Base-by-base conservation (phyloP, 163 green algal genomes). In the Trebouxiophyceae sp. region DNA sequence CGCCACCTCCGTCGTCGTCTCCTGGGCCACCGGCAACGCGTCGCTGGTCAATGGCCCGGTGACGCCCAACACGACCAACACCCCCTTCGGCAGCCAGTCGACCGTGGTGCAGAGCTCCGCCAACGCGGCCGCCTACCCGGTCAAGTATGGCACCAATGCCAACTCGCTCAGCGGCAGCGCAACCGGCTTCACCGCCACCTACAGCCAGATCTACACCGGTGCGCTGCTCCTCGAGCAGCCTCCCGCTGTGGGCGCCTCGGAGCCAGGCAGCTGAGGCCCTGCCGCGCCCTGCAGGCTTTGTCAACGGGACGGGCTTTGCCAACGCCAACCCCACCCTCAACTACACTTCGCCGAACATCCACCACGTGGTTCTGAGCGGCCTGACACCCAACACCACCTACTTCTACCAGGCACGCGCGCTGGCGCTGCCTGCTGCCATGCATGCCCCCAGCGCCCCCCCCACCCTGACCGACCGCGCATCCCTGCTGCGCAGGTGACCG, bases 321-420 rank as follows among this genome's bases (percentile, higher is more conserved):
- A 68, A 68, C 29, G 46, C 54, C 24, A 63, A 69, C 33, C 63
- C 63, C 2, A 58, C 26, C 55, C 29, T 30, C 33, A 77, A 69
- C 56, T 84, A 84, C 70, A 34, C 69, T 3, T 81, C 73, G 20
- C 67, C 70, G 3, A 45, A 65, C 30, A 73, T 84, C 57, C 65
- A 73, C 67, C 74, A 80, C 29, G 68, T 76, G 33, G 45, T 79
- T 16, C 44, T 81, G 4, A 23, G 26, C 5, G 34, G 60, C 32
- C 64, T 82, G 54, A 24, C 33, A 24, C 72, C 72, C 50, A 54
- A 50, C 30, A 76, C 65, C 5, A 65, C 27, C 27, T 80, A 76
- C 61, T 60, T 24, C 57, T 74, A 76, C 66, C 55, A 24, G 59
- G 33, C 4, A 39, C 16, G 8, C 20, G 5, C 50, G 12, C 24